Evolutionary conservation across 2,329 filamentous ascomycete genomes (phyloP), one percentile per base, ranked within the genome.

Genomic region (Cercospora zeina): DNA sequence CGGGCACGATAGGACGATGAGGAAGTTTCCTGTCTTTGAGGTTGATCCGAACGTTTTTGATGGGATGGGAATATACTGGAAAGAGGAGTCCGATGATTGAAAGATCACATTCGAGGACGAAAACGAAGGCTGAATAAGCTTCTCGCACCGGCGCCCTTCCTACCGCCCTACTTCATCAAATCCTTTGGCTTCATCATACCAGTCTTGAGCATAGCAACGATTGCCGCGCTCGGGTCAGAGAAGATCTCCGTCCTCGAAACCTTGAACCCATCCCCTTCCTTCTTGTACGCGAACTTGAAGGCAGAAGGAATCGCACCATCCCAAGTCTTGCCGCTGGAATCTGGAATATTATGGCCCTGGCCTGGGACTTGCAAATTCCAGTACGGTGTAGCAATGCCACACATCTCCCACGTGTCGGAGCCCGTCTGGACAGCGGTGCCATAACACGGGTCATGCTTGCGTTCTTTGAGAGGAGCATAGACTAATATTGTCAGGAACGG

Each of bases 21-120:
- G 61, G n/a, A 54, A 61, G 7, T 70, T 72, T 24, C 71, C 71
- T 2, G 31, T 16, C 1, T 74, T 72, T 49, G 68, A 71, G 9
- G 60, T 69, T 11, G 70, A 74, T 47, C 67, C 70, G 27, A 71
- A 71, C 50, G 62, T 72, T 5, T 68, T 74, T 39, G 69, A 71
- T 4, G 70, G 71, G 0, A 57, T 73, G 58, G 27, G 42, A 13
- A 66, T 69, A 9, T 69, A 63, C 50, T 72, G 65, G 69, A 69
- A 65, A 39, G 63, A 70, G 49, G 65, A 66, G 30, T 57, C 58
- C 2, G 67, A 70, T 61, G 72, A 61, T 10, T 64, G 65, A 34
- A 13, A 24, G 16, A 45, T 45, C 9, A 16, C 36, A 10, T 31
- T 21, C 45, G 39, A 56, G 51, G n/a, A 31, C 14, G 14, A 14